Evolutionary conservation across 306 rosid species (phyloP).

Genomic region (Dalbergia oliveri): DNA sequence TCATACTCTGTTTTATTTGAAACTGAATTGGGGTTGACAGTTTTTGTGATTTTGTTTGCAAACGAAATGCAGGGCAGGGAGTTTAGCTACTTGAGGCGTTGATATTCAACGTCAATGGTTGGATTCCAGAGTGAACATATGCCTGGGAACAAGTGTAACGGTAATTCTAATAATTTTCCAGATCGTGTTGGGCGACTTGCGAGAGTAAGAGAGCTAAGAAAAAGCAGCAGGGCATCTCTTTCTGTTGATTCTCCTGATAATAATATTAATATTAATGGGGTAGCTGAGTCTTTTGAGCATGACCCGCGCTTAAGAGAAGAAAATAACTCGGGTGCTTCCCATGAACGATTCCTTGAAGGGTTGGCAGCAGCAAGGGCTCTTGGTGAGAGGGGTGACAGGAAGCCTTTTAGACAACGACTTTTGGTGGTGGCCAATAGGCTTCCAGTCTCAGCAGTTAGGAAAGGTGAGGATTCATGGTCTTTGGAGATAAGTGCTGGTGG

Average conservation of each 20-base stretch:
- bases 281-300: conserved; percentile 59
- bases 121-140: conserved; percentile 71
- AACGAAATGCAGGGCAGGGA: conserved; percentile 63
- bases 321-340: conserved; percentile 53
- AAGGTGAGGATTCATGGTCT: conserved; percentile 88
- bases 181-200: conserved; percentile 75
- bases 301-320: conserved; percentile 61
- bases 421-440: conserved; percentile 94
- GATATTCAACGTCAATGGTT: conserved; percentile 54
- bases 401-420: conserved; percentile 67
- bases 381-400: conserved; percentile 54
- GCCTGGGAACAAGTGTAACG: conserved; percentile 75
- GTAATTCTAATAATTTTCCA: conserved; percentile 51
- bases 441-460: conserved; percentile 88
- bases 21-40: conserved; percentile 30
- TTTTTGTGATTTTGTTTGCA: conserved; percentile 42
- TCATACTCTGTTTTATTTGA: conserved; percentile 28
- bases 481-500: conserved; percentile 93
- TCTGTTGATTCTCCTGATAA: conserved; percentile 62
- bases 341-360: conserved; percentile 58
- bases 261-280: conserved; percentile 40
- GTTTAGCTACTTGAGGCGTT: conserved; percentile 46
- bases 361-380: conserved; percentile 49
- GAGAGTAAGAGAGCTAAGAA: conserved; percentile 71
- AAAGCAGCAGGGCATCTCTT: conserved; percentile 56